Evolutionary conservation across 2,329 filamentous ascomycete genomes (phyloP), one percentile per base, ranked within the genome.

Genomic region (Alternaria arborescens): DNA sequence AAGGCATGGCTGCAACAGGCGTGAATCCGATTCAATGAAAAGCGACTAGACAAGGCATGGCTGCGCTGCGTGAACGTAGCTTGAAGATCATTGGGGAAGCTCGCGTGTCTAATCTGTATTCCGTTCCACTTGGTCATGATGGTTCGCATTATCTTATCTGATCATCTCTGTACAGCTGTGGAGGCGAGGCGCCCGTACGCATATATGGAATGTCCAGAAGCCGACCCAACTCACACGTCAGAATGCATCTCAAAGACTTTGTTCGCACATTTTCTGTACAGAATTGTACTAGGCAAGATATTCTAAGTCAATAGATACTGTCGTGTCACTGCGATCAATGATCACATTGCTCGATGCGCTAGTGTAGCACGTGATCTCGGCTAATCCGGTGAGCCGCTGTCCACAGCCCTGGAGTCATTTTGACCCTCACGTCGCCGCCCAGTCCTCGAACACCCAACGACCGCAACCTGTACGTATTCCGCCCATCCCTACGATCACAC

Each of bases 391-490:
- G 58, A 47, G 47, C 53, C 53, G 58, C 58, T 34, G 47, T 57
- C 55, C 58, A 60, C 58, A 57, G 58, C 30, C 32, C 46, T 50
- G 46, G 46, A 50, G 46, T 42, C 58, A 60, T 60, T 60, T 60
- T 60, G 64, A 55, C 65, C 68, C 59, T 61, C 68, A 30, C 54
- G 58, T 65, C 68, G 72, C 62, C 67, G 65, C 64, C 64, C 67
- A 73, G 69, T 72, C 74, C 74, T 68, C 70, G 72, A 73, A 69
- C 70, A 68, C 69, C 58, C 58, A 60, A 70, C 75, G 69, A 68
- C 72, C 67, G 65, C 70, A 72, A 71, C 63, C 69, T 74, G 76
- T 78, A 75, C 71, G 75, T 78, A 72, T 67, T 50, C 63, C 62
- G 55, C 50, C 54, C 20, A 48, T 59, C 47, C 41, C 11, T 40